Base-by-base conservation (phyloP, 257 asterid genomes). In the Fraxinus pennsylvanica region DNA sequence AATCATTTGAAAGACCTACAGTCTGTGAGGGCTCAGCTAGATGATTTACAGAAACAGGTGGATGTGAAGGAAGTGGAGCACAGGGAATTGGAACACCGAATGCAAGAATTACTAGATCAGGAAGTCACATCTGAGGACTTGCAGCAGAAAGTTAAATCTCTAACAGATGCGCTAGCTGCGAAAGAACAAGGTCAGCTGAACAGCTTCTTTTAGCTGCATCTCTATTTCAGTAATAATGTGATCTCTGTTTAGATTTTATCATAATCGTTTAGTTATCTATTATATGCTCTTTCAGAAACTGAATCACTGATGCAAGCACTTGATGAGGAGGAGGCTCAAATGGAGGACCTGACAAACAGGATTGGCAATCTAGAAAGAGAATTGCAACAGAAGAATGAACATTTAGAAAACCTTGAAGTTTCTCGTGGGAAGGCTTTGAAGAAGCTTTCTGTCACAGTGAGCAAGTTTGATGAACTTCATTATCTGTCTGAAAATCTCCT, bases 401-500 rank as follows among this genome's bases (percentile, higher is more conserved):
- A 92, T 75, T 80, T 88, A 81, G 98, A 95, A 86, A 95, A 82
- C 82, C 90, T 92, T 70, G 97, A 95, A 85, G 91, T 87, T 77
- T 93, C 99, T 75, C 97, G 97, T 22, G 88, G 92, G 43, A 95
- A 93, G 89, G 91, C 90, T 79, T 71, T 92, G 87, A 95, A 95
- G 87, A 95, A 93, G 90, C 96, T 93, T 77, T 91, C 98, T 52
- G 91, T 90, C 81, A 91, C 99, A 15, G 97, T 95, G 84, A 90
- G 86, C 89, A 95, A 90, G 85, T 95, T 93, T 83, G 99, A 95
- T 79, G 98, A 95, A 88, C 94, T 95, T 63, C 99, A 92, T 86
- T 78, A 69, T 77, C 81, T 95, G 68, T 95, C 97, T 50, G 97
- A 92, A 83, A 89, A 80, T 86, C 97, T 95, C 50, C 92, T 95